phyloP scores from a whole-genome alignment of 176 grass and related monocot genomes.

The Olyra latifolia region DNA sequence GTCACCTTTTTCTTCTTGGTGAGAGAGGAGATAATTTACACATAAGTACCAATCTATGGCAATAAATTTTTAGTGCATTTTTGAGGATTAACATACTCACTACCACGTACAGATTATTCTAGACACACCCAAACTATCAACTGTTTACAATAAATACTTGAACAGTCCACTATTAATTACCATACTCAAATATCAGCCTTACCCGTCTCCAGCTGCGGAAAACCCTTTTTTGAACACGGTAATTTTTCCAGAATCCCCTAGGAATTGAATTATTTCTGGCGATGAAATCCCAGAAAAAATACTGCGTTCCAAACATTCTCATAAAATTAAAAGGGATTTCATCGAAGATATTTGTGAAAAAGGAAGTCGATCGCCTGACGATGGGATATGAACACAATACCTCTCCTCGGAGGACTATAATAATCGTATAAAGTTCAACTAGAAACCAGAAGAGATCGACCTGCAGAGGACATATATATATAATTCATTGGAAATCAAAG shows the following conservation, averaged over 20 bases:
- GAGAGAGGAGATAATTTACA: background rate
- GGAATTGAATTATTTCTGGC: background rate
- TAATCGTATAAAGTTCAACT: background rate
- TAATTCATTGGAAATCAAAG: no score
- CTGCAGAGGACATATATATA: no score
- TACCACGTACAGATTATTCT: no score
- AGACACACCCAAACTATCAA: background rate
- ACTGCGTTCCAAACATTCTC: background rate
- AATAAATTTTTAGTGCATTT: no score
- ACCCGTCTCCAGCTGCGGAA: background rate
- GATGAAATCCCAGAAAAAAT: background rate
- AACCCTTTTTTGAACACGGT: background rate
- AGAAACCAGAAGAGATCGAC: background rate
- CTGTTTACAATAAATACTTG: background rate
- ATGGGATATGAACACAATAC: background rate
- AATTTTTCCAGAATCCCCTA: background rate
- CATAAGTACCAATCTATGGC: no score
- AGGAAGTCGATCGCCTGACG: background rate
- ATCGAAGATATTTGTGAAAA: background rate
- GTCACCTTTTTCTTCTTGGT: background rate
- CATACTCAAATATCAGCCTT: background rate
- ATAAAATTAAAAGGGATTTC: background rate
- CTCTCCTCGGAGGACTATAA: background rate
- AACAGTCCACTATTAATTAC: background rate
- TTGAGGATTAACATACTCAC: no score